A percentile compares a stretch with the other conserved stretches of the same genome.
These are phyloP conservation scores for Spinacia oleracea DNA, from an alignment of 179 eudicot species.

Conservation along the genomic window DNA sequence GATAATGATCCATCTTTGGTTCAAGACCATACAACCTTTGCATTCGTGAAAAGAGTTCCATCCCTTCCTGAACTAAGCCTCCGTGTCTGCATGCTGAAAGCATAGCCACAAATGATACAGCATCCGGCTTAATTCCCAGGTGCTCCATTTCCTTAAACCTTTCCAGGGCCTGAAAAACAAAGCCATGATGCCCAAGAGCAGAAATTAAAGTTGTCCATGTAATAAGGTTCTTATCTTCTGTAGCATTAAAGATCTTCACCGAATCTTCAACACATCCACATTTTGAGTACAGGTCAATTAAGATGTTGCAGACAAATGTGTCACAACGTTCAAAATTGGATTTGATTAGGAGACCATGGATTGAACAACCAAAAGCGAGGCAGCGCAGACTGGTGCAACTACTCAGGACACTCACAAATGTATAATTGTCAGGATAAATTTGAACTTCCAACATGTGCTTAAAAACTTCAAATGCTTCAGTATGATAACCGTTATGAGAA, in stretches of 20 bases:
- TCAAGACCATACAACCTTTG: slow-evolving; percentile 45
- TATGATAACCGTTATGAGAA: slow-evolving; percentile 60
- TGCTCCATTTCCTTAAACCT: slow-evolving; percentile 60
- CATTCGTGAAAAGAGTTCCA: slow-evolving; percentile 58
- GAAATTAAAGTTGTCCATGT: slow-evolving; percentile 71
- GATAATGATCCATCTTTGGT: slow-evolving; percentile 72
- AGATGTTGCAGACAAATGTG: slow-evolving; percentile 57
- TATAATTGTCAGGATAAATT: slow-evolving; percentile 56
- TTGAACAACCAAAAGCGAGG: slow-evolving; percentile 64
- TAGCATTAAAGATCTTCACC: slow-evolving; percentile 45
- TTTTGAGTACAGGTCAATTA: slow-evolving; percentile 77
- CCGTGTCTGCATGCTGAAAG: slow-evolving; percentile 76
- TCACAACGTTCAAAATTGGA: slow-evolving; percentile 40
- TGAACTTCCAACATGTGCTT: slow-evolving; percentile 51
- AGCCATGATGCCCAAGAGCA: slow-evolving; percentile 67
- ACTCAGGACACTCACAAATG: slow-evolving; percentile 55
- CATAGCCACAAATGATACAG: slow-evolving; percentile 51
- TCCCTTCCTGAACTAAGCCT: slow-evolving; percentile 66
- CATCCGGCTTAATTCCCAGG: slow-evolving; percentile 49
- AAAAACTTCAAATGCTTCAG: slow-evolving; percentile 65
- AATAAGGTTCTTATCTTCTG: slow-evolving; percentile 46
- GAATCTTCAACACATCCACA: slow-evolving; percentile 66
- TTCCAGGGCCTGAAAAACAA: slow-evolving; percentile 48
- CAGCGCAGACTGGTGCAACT: slow-evolving; percentile 54
- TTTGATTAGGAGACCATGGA: slow-evolving; percentile 65